phyloP scores from a whole-genome alignment of 768 basidiomycete species.

The Kwoniella dendrophila region DNA sequence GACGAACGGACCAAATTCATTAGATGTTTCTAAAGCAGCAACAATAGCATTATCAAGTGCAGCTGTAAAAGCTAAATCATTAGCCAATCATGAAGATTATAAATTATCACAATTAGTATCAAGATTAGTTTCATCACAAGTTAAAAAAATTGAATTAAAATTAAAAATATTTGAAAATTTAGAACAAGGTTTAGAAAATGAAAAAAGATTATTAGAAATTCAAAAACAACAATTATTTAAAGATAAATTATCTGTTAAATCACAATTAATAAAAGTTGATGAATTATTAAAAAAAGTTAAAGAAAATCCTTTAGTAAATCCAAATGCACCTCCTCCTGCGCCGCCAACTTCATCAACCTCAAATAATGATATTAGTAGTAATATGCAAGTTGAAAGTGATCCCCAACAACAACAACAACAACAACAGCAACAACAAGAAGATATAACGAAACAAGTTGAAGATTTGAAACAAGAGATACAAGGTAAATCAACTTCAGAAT shows the following conservation, averaged over 20 bases:
- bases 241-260: constrained; percentile 63
- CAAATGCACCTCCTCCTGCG: no score
- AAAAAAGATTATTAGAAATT: constrained; percentile 80
- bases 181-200: constrained; percentile 87
- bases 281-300: constrained; percentile 41
- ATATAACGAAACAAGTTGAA: background rate
- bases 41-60: constrained; percentile 85
- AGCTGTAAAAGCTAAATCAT: constrained; percentile 74
- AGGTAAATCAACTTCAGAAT: constrained; percentile 1
- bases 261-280: constrained; percentile 50
- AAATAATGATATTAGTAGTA: background rate
- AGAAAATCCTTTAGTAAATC: constrained; percentile 13
- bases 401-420: no score
- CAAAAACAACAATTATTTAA: constrained; percentile 75
- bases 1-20: constrained; percentile 61
- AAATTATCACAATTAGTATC: constrained; percentile 77
- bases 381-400: no score
- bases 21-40: constrained; percentile 79
- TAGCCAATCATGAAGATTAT: constrained; percentile 79
- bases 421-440: no score
- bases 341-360: background rate
- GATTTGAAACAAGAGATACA: constrained; percentile 3
- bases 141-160: constrained; percentile 85
- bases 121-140: constrained; percentile 75
- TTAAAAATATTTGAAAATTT: constrained; percentile 94